These are phyloP conservation scores for Suhomyces bokatorum DNA, from an alignment of 1,139 yeast species.

Conservation along the genomic window DNA sequence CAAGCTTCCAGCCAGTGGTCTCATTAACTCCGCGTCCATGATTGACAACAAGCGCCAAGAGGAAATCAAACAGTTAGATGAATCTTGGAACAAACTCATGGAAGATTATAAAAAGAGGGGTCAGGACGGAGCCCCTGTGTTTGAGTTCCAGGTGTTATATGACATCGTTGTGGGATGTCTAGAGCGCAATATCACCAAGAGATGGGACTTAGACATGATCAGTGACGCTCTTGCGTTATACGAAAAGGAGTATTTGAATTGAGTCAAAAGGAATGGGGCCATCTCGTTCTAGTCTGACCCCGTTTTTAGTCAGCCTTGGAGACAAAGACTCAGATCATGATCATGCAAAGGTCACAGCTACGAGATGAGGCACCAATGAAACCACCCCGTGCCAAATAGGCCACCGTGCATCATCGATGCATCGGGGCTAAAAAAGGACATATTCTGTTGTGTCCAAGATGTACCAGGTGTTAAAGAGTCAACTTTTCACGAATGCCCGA, in stretches of 20 bases:
- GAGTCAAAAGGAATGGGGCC: too few relatives aligned
- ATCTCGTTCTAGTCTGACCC: too few relatives aligned
- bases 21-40: slow-evolving; percentile 20
- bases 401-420: too few relatives aligned
- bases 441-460: too few relatives aligned
- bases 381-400: too few relatives aligned
- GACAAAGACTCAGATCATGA: too few relatives aligned
- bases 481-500: too few relatives aligned
- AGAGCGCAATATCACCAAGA: slow-evolving; percentile 47
- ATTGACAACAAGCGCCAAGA: slow-evolving; percentile 26
- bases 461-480: too few relatives aligned
- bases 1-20: slow-evolving; percentile 8
- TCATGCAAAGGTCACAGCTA: too few relatives aligned
- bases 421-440: too few relatives aligned
- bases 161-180: slow-evolving; percentile 58
- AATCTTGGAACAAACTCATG: slow-evolving; percentile 25
- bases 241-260: background rate
- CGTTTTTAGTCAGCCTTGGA: too few relatives aligned
- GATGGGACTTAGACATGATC: slow-evolving; percentile 51
- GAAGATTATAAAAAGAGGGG: slow-evolving; percentile 3
- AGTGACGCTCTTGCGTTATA: slow-evolving; percentile 13
- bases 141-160: slow-evolving; percentile 33
- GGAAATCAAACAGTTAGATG: slow-evolving; percentile 18
- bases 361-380: too few relatives aligned
- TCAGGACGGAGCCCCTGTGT: slow-evolving; percentile 12